These are phyloP conservation scores for Globisporangium cystogenes DNA, from an alignment of 352 stramenopile genomes.

Conservation along the genomic window DNA sequence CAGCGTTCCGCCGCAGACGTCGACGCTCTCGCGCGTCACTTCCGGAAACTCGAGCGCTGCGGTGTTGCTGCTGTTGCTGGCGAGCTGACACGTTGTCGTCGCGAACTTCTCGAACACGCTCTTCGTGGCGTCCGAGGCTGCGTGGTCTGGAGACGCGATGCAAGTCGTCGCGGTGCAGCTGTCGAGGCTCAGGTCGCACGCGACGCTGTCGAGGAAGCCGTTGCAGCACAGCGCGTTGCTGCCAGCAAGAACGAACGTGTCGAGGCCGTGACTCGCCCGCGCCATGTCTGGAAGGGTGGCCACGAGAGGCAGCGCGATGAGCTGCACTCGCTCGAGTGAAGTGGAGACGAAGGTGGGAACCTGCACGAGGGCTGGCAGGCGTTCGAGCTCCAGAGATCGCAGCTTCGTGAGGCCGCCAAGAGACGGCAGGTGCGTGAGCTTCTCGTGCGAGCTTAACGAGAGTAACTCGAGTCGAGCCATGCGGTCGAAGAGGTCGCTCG, in stretches of 20 bases:
- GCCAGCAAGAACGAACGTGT: conserved; percentile 7
- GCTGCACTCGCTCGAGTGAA: conserved; percentile 10
- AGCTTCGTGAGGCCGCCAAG: conserved; percentile 16
- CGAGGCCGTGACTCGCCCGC: conserved; percentile 8
- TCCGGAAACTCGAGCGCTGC: conserved; percentile 6
- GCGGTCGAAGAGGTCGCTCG: conserved; percentile 17
- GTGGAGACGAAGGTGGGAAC: conserved; percentile 13
- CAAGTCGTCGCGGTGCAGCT: conserved; percentile 15
- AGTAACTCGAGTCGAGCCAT: conserved; percentile 18
- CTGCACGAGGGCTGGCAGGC: conserved; percentile 9
- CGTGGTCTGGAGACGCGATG: neutral
- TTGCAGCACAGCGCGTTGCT: conserved; percentile 25
- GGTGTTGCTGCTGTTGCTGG: conserved; percentile 4
- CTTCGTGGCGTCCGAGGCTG: conserved; percentile 13
- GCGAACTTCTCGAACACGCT: conserved; percentile 16
- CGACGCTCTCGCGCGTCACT: conserved; percentile 14
- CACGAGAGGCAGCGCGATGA: conserved; percentile 11
- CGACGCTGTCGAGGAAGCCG: conserved; percentile 15
- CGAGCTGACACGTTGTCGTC: conserved; percentile 13
- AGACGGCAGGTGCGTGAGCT: conserved; percentile 8
- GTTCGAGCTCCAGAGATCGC: conserved; percentile 16
- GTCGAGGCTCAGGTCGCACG: conserved; percentile 19
- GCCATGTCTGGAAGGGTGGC: conserved; percentile 16
- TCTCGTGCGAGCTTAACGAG: conserved; percentile 7
- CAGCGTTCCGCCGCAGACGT: conserved; percentile 31